These are phyloP conservation scores for Carex arenaria DNA, from an alignment of 202 grass and related monocot species.

Conservation along the genomic window DNA sequence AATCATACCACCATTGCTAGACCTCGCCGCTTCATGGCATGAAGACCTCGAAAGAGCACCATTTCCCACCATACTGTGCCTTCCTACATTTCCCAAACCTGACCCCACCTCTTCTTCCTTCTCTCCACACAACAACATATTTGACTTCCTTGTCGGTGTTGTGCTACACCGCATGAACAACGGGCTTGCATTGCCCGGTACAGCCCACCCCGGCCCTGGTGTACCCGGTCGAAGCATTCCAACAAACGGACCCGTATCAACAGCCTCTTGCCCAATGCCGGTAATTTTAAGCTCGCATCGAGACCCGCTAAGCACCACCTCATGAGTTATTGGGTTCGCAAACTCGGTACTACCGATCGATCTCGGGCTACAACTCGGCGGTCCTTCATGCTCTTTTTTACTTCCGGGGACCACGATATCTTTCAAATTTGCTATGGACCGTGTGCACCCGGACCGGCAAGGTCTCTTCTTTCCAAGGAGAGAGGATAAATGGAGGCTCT, in stretches of 20 bases:
- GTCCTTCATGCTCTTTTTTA: conserved; percentile 25
- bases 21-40: conserved; percentile 5
- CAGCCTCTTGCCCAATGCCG: conserved; percentile 15
- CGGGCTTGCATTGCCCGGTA: conserved; percentile 29
- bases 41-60: conserved; percentile 11
- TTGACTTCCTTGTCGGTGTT: conserved; percentile 24
- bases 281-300: conserved; percentile 40
- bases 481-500: conserved; percentile 21
- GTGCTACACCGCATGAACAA: conserved; percentile 22
- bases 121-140: conserved; percentile 11
- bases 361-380: conserved; percentile 30
- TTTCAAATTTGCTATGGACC: conserved; percentile 49
- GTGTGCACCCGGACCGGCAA: conserved; percentile 36
- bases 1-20: conserved; percentile 13
- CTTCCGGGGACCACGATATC: conserved; percentile 36
- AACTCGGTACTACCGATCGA: conserved; percentile 47
- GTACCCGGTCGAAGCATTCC: conserved; percentile 41
- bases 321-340: conserved; percentile 37
- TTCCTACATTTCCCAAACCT: neutral
- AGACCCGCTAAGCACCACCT: conserved; percentile 39
- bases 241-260: conserved; percentile 11
- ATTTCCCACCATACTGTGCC: conserved; percentile 7
- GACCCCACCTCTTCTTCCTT: conserved; percentile 12
- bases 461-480: conserved; percentile 25
- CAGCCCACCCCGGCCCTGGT: conserved; percentile 21